Conservation (phyloP, 306 rosid genomes). For the Astragalus membranaceus region DNA sequence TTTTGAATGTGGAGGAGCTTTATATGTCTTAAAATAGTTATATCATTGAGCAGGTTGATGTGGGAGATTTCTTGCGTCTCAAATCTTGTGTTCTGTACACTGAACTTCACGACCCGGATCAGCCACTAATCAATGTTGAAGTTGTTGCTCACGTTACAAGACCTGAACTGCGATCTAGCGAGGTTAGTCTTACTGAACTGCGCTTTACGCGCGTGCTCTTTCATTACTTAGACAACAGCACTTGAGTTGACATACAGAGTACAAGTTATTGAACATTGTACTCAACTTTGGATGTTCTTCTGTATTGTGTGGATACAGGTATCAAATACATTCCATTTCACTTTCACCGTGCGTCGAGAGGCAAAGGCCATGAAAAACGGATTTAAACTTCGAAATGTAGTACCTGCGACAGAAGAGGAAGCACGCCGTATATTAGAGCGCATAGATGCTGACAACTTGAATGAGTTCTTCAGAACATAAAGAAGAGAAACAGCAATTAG, state of each 20-base stretch:
- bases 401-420: constrained; percentile 97
- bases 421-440: constrained; percentile 73
- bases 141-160: constrained; percentile 95
- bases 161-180: constrained; percentile 85
- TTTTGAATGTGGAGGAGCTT: background rate
- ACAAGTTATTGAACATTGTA: constrained; percentile 2
- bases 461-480: constrained; percentile 15
- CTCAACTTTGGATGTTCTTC: background rate
- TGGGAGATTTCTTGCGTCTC: constrained; percentile 88
- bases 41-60: constrained; percentile 66
- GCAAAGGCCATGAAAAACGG: constrained; percentile 58
- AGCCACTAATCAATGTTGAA: constrained; percentile 84
- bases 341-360: constrained; percentile 81
- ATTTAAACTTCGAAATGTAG: constrained; percentile 58
- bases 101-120: constrained; percentile 60
- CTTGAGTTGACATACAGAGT: background rate
- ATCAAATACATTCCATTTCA: constrained; percentile 75
- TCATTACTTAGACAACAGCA: background rate
- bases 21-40: background rate
- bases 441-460: constrained; percentile 66
- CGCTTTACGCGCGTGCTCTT: background rate
- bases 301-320: constrained; percentile 34
- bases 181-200: constrained; percentile 44
- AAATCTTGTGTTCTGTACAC: constrained; percentile 84
- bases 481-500: constrained; percentile 17